Evolutionary conservation across 352 stramenopile genomes (phyloP).

Genomic region (Thraustotheca clavata): DNA sequence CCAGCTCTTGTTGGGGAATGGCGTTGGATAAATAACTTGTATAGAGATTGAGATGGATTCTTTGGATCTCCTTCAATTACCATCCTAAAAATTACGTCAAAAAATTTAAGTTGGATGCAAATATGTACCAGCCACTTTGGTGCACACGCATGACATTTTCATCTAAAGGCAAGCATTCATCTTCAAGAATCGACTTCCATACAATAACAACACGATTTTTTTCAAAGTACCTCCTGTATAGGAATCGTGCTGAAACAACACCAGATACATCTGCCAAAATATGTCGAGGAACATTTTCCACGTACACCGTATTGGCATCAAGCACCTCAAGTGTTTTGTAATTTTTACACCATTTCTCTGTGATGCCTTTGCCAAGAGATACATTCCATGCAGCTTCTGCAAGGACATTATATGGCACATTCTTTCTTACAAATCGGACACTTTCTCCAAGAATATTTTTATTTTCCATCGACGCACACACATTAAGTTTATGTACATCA

Average conservation of each 20-base stretch:
- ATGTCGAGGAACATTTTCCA: conserved; percentile 9
- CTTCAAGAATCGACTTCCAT: conserved; percentile 20
- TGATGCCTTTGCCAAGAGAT: background rate
- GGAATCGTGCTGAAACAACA: background rate
- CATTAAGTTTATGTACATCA: conserved; percentile 5
- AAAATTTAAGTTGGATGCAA: background rate
- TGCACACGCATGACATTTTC: conserved; percentile 2
- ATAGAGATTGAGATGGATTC: background rate
- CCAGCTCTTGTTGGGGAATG: conserved; percentile 11
- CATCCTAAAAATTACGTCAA: conserved; percentile 8
- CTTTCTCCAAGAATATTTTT: conserved; percentile 2
- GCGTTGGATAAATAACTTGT: conserved; percentile 14
- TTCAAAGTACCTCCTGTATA: conserved; percentile 9
- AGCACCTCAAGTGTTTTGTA: conserved; percentile 10
- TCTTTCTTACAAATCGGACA: background rate
- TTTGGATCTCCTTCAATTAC: conserved; percentile 10
- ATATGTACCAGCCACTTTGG: conserved; percentile 15
- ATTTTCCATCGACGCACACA: background rate
- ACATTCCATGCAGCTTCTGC: conserved; percentile 2
- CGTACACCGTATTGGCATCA: conserved; percentile 15
- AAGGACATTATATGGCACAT: background rate
- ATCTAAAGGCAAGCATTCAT: background rate
- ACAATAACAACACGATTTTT: conserved; percentile 10
- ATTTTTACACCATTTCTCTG: background rate
- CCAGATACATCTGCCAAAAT: conserved; percentile 12